Evolutionary conservation across 176 grass and related monocot genomes (phyloP).

Genomic region (Musa troglodytarum): DNA sequence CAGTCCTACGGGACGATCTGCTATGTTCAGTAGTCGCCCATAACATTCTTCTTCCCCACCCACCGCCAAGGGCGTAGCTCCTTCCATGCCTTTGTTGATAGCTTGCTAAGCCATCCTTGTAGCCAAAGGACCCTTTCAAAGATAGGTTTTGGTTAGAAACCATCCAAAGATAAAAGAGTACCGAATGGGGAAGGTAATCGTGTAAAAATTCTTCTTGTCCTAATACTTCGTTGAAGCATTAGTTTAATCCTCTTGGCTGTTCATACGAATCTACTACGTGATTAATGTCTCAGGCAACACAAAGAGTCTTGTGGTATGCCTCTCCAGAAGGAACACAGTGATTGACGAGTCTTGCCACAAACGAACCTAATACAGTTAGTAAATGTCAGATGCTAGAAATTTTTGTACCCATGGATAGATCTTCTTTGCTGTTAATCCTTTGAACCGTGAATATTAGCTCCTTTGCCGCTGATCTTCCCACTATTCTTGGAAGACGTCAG

Average conservation of each 20-base stretch:
- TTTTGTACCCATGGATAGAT: constrained; percentile 44
- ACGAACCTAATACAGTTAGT: neutral
- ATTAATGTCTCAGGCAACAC: constrained; percentile 68
- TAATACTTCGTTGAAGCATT: neutral
- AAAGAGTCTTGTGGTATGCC: constrained; percentile 61
- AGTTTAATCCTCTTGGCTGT: neutral
- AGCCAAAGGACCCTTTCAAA: constrained; percentile 62
- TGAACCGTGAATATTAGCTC: constrained; percentile 83
- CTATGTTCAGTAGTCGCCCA: constrained; percentile 52
- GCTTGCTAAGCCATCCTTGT: constrained; percentile 90
- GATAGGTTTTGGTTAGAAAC: neutral
- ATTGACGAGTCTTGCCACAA: constrained; percentile 62
- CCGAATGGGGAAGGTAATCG: no score
- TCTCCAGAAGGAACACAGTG: constrained; percentile 66
- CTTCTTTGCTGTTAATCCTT: constrained; percentile 65
- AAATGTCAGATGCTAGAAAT: neutral
- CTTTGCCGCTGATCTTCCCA: constrained; percentile 71
- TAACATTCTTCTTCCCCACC: constrained; percentile 76
- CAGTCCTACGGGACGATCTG: constrained; percentile 80
- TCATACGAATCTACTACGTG: constrained; percentile 1
- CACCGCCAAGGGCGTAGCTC: constrained; percentile 38
- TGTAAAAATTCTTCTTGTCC: no score
- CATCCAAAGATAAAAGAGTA: neutral
- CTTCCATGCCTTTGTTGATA: constrained; percentile 56
- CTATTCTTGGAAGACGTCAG: constrained; percentile 76